These are phyloP conservation scores for Coelastrella sp. DNA, from an alignment of 139 green algal species.

Conservation along the genomic window DNA sequence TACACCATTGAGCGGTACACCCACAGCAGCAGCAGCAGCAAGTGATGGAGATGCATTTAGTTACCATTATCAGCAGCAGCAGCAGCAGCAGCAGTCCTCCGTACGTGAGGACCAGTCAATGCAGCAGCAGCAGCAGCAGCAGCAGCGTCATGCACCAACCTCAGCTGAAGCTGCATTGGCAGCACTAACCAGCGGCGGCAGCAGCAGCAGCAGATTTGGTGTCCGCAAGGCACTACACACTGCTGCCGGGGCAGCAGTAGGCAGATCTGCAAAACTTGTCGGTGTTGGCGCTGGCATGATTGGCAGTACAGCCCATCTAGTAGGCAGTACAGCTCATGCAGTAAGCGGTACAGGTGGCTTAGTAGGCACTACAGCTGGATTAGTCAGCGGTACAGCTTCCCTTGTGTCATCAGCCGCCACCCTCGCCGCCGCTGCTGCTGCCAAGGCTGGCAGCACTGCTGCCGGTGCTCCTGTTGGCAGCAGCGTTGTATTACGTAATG, in stretches of 20 bases:
- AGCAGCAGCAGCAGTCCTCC: constrained; percentile 24
- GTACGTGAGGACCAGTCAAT: not conserved
- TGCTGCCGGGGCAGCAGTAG: constrained; percentile 9
- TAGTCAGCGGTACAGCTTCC: constrained; percentile 36
- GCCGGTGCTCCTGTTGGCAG: not conserved
- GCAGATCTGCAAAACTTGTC: not conserved
- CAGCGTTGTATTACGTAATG: not conserved
- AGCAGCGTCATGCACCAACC: not conserved
- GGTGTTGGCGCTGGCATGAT: constrained; percentile 8
- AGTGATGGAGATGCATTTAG: not conserved
- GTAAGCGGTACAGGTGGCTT: constrained; percentile 23
- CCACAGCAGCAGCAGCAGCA: constrained; percentile 19
- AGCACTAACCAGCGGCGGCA: constrained; percentile 29
- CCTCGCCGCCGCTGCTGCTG: constrained; percentile 29
- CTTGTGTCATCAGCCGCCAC: constrained; percentile 23
- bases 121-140: constrained; percentile 11
- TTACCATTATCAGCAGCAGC: constrained; percentile 1
- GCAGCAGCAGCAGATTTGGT: constrained; percentile 39
- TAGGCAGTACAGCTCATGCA: constrained; percentile 35
- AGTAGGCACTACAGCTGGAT: constrained; percentile 35
- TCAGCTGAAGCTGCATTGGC: constrained; percentile 30
- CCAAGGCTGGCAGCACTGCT: not conserved
- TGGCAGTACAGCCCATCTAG: constrained; percentile 30
- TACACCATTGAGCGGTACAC: not conserved
- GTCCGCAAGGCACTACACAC: constrained; percentile 18